Evolutionary conservation across 257 asterid genomes (phyloP).

Genomic region (Plantago elongata): DNA sequence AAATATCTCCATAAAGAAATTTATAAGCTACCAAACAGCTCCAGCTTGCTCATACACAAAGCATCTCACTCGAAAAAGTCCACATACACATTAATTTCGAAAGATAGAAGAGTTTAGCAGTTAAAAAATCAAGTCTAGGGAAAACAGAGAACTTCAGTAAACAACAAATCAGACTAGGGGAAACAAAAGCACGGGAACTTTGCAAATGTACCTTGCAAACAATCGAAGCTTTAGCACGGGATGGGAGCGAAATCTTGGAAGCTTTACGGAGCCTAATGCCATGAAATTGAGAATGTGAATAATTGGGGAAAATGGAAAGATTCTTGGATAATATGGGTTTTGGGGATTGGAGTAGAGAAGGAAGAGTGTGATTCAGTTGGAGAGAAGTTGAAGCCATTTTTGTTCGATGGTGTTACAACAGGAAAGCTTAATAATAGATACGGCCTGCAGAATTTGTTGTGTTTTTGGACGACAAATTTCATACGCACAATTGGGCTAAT

Average conservation of each 20-base stretch:
- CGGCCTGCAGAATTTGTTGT: too few species aligned
- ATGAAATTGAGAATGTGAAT: conserved; percentile 65
- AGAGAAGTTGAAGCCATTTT: conserved; percentile 65
- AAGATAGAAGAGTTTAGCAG: too few species aligned
- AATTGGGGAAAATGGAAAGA: conserved; percentile 35
- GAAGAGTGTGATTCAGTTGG: conserved; percentile 42
- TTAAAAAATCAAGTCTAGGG: too few species aligned
- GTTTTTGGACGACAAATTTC: too few species aligned
- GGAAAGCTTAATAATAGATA: neutral
- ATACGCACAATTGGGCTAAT: too few species aligned
- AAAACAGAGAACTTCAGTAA: neutral
- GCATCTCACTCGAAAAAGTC: too few species aligned
- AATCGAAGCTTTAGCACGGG: conserved; percentile 33
- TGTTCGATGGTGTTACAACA: neutral
- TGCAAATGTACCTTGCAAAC: conserved; percentile 75
- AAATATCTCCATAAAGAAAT: too few species aligned
- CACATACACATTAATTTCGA: too few species aligned
- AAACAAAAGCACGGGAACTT: conserved; percentile 3
- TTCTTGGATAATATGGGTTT: conserved; percentile 38
- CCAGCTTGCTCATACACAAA: too few species aligned
- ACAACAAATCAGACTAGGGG: neutral
- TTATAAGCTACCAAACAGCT: too few species aligned
- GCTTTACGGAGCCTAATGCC: conserved; percentile 52
- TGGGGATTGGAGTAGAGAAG: conserved; percentile 43
- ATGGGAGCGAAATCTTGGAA: conserved; percentile 32